Evolutionary conservation across 257 asterid species (phyloP).

Genomic region (Salvia miltiorrhiza): DNA sequence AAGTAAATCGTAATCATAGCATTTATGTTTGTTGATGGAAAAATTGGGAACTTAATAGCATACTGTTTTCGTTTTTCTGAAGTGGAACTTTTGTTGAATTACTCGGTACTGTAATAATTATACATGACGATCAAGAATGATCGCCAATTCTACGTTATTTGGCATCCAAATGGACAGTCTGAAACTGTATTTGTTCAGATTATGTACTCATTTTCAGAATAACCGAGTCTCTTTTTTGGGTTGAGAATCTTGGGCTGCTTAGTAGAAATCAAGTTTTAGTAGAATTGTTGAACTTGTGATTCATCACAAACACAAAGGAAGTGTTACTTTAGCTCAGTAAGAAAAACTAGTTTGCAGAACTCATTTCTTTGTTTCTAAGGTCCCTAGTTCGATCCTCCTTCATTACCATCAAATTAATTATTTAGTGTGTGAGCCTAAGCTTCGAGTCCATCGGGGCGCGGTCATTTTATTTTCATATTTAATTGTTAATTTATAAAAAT

Average conservation of each 20-base stretch:
- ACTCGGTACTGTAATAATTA: neutral
- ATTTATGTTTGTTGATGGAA: neutral
- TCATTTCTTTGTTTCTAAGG: too few species aligned
- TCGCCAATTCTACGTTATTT: neutral
- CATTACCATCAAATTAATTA: too few species aligned
- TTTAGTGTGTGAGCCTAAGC: too few species aligned
- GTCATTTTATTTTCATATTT: too few species aligned
- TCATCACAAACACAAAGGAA: neutral
- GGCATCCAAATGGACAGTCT: neutral
- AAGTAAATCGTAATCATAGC: neutral
- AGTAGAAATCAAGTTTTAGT: neutral
- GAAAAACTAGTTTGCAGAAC: neutral
- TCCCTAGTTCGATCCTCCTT: too few species aligned
- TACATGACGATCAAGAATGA: neutral
- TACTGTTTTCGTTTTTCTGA: neutral
- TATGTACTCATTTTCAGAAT: neutral
- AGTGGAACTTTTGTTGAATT: neutral
- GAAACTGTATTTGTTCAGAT: neutral
- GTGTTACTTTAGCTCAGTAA: neutral
- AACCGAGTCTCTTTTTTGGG: neutral
- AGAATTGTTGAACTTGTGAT: neutral
- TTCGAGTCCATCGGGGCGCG: too few species aligned
- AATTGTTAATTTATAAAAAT: too few species aligned
- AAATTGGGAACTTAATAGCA: neutral
- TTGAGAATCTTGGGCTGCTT: neutral